Percentiles rank a stretch among this genome's conserved stretches.
Evolutionary conservation across 2,329 filamentous ascomycete species (phyloP).

Genomic region (Pyrenochaeta sp.): DNA sequence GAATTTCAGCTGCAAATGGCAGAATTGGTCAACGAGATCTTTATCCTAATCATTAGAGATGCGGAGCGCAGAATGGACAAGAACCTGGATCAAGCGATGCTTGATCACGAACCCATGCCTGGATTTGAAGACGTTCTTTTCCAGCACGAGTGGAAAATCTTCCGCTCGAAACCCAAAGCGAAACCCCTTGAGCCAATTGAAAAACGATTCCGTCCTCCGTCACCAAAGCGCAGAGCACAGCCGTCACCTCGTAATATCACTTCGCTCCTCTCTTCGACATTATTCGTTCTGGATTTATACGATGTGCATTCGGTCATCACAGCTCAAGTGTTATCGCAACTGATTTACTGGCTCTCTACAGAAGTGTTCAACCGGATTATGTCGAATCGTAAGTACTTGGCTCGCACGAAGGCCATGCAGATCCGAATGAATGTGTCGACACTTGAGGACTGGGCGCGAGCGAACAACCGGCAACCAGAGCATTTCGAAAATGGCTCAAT

Average conservation of each 20-base stretch:
- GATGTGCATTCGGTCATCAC: conserved; percentile 98
- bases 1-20: conserved; percentile 93
- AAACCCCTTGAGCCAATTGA: conserved; percentile 86
- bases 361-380: conserved; percentile 98
- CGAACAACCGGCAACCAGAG: conserved; percentile 92
- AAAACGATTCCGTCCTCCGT: conserved; percentile 90
- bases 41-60: conserved; percentile 95
- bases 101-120: conserved; percentile 97
- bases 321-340: conserved; percentile 87
- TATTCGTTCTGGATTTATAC: conserved; percentile 98
- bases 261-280: conserved; percentile 90
- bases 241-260: conserved; percentile 94
- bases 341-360: conserved; percentile 94
- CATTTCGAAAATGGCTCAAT: conserved; percentile 95
- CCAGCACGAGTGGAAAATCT: conserved; percentile 98
- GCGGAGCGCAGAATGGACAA: conserved; percentile 97
- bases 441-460: conserved; percentile 93
- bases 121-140: conserved; percentile 97
- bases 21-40: conserved; percentile 97
- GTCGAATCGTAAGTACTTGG: conserved; percentile 93
- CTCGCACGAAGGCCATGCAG: conserved; percentile 98
- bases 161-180: conserved; percentile 88
- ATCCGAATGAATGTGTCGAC: conserved; percentile 98
- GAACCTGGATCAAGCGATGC: conserved; percentile 89
- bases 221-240: conserved; percentile 90